Percentiles rank a stretch among this genome's conserved stretches.
These are phyloP conservation scores for Aspergillus sp. DNA, from an alignment of 2,329 filamentous ascomycete genomes.

Conservation along the genomic window DNA sequence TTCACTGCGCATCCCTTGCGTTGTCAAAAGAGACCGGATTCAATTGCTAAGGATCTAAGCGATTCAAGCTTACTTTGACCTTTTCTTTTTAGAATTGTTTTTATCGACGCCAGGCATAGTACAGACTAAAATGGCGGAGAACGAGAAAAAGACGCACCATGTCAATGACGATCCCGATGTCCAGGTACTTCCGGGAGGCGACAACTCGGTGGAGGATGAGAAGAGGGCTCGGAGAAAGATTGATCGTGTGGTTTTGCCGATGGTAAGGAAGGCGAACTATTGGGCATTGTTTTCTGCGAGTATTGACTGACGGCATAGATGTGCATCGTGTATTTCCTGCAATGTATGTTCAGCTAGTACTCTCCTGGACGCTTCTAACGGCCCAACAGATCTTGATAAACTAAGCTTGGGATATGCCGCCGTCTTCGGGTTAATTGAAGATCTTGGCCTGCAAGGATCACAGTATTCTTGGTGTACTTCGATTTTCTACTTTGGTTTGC, in stretches of 20 bases:
- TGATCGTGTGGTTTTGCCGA: conserved; percentile 16
- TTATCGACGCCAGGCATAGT: too few relatives aligned
- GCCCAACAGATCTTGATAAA: conserved; percentile 37
- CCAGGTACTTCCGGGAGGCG: too few relatives aligned
- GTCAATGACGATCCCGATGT: too few relatives aligned
- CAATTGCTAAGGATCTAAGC: too few relatives aligned
- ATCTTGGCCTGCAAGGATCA: conserved; percentile 37
- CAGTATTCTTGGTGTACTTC: conserved; percentile 45
- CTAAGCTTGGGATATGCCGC: conserved; percentile 45
- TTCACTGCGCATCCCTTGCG: too few relatives aligned
- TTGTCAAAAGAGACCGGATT: too few relatives aligned
- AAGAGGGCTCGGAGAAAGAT: conserved; percentile 15
- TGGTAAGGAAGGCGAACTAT: conserved; percentile 9
- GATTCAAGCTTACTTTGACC: too few relatives aligned
- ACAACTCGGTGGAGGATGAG: conserved; percentile 9
- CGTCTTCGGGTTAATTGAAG: conserved; percentile 36
- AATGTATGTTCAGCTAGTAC: conserved; percentile 18
- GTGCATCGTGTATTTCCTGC: conserved; percentile 37
- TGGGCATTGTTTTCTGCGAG: not conserved
- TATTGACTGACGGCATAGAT: conserved; percentile 17
- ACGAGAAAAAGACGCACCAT: too few relatives aligned
- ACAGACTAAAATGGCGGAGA: too few relatives aligned
- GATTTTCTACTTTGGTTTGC: conserved; percentile 25
- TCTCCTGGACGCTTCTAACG: not conserved
- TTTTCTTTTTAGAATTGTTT: too few relatives aligned